A percentile compares a stretch with the other conserved stretches of the same genome.
phyloP scores from a whole-genome alignment of 768 basidiomycete species.

The Lactarius deliciosus region DNA sequence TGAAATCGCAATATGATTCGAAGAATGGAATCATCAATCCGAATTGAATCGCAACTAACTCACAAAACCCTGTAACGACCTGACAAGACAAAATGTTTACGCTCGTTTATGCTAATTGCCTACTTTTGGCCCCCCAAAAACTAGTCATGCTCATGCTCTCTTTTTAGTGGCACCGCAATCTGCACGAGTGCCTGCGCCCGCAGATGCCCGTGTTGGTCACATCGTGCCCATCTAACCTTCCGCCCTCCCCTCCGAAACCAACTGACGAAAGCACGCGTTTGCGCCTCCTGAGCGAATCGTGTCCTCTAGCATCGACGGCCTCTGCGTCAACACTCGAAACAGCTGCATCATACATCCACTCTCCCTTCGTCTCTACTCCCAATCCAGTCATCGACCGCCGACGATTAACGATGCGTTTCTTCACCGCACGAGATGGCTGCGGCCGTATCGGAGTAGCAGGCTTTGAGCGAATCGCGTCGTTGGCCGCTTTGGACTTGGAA shows the following conservation, averaged over 20 bases:
- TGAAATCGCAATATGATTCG: neutral
- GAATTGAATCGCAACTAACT: no score
- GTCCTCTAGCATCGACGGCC: slow-evolving; percentile 10
- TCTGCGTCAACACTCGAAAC: slow-evolving; percentile 27
- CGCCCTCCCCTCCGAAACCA: slow-evolving; percentile 20
- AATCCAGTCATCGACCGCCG: slow-evolving; percentile 26
- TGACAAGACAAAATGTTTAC: neutral
- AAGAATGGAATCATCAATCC: neutral
- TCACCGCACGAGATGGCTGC: slow-evolving; percentile 27
- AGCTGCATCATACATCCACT: slow-evolving; percentile 28
- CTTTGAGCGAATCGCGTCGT: slow-evolving; percentile 8
- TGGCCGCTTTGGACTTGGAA: slow-evolving; percentile 13
- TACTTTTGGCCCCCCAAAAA: neutral
- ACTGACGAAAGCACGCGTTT: slow-evolving; percentile 28
- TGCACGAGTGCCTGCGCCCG: neutral
- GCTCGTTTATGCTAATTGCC: neutral
- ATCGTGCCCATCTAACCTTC: slow-evolving; percentile 5
- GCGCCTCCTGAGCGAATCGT: slow-evolving; percentile 19
- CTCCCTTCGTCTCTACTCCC: slow-evolving; percentile 19
- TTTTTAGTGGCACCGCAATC: neutral
- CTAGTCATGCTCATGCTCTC: neutral
- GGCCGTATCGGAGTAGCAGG: neutral
- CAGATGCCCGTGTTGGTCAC: neutral
- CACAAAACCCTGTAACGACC: neutral
- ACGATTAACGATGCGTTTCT: slow-evolving; percentile 30